Conservation (phyloP, 1,284 basidiomycete genomes). For the Cutaneotrichosporon sp. region DNA sequence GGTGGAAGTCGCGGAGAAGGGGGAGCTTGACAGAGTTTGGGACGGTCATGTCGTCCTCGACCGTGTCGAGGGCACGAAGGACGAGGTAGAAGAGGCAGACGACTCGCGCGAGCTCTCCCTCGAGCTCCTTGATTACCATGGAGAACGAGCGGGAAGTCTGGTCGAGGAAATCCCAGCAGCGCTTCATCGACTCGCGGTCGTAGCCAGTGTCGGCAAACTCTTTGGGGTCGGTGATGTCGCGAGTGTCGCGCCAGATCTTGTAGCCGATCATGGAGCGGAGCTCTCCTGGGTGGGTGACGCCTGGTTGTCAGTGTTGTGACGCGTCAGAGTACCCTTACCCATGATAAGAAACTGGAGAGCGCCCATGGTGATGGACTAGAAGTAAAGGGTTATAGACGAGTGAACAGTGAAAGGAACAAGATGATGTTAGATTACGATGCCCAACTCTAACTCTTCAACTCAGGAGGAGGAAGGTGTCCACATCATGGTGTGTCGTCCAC, state of each 20-base stretch:
- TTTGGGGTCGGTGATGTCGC: conserved; percentile 70
- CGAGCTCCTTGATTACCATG: conserved; percentile 93
- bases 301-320: conserved; percentile 28
- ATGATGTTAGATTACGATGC: not conserved
- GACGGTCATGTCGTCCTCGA: conserved; percentile 99
- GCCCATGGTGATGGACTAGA: conserved; percentile 37
- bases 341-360: conserved; percentile 32
- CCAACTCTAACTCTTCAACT: too few species aligned
- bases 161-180: conserved; percentile 90
- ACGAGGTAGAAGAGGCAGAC: conserved; percentile 96
- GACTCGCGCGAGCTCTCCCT: conserved; percentile 87
- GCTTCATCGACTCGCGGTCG: conserved; percentile 78
- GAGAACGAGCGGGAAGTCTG: conserved; percentile 85
- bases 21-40: conserved; percentile 82
- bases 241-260: conserved; percentile 72
- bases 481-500: too few species aligned
- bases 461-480: too few species aligned
- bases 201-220: conserved; percentile 76
- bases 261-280: conserved; percentile 75
- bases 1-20: conserved; percentile 78
- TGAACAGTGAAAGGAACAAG: not conserved
- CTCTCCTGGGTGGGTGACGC: conserved; percentile 59
- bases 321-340: conserved; percentile 30
- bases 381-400: not conserved
- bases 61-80: conserved; percentile 87